Conservation (phyloP, 805 yeast genomes). For the Starmerella powellii region DNA sequence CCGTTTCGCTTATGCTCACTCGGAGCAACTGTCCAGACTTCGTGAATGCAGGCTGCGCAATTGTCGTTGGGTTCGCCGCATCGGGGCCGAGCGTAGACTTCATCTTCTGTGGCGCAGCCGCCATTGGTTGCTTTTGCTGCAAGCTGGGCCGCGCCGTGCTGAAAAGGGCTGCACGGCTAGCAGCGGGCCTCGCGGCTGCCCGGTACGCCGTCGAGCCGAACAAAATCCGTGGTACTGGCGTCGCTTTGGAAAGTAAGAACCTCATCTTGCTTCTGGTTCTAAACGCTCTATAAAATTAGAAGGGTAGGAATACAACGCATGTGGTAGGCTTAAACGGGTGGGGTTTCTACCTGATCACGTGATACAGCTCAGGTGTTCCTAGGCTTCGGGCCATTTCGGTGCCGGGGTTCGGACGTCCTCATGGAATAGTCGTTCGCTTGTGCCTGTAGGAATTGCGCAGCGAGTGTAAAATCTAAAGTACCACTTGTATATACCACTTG, state of each 20-base stretch:
- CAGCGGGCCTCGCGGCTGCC: too few species aligned
- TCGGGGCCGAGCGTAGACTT: constrained; percentile 20
- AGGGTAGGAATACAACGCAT: not conserved
- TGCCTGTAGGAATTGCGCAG: too few species aligned
- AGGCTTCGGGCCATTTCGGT: too few species aligned
- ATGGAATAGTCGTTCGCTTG: too few species aligned
- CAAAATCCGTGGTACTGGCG: not conserved
- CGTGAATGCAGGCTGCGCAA: constrained; percentile 20
- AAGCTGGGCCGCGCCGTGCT: not conserved
- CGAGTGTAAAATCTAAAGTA: too few species aligned
- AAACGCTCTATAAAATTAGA: not conserved
- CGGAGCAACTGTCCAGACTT: constrained; percentile 20
- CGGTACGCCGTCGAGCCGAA: not conserved
- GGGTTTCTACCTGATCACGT: too few species aligned
- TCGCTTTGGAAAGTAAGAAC: not conserved
- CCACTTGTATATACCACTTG: too few species aligned
- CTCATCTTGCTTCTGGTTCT: too few species aligned
- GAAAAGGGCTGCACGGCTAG: not conserved
- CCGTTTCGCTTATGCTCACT: constrained; percentile 19
- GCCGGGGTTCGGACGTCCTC: too few species aligned
- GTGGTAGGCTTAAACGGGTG: too few species aligned
- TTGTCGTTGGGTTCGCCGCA: constrained; percentile 17
- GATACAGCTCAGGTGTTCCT: too few species aligned
- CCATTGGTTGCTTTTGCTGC: not conserved
- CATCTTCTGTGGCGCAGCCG: not conserved